phyloP scores from a whole-genome alignment of 2,329 filamentous ascomycete species.

The Helminthosporium solani region DNA sequence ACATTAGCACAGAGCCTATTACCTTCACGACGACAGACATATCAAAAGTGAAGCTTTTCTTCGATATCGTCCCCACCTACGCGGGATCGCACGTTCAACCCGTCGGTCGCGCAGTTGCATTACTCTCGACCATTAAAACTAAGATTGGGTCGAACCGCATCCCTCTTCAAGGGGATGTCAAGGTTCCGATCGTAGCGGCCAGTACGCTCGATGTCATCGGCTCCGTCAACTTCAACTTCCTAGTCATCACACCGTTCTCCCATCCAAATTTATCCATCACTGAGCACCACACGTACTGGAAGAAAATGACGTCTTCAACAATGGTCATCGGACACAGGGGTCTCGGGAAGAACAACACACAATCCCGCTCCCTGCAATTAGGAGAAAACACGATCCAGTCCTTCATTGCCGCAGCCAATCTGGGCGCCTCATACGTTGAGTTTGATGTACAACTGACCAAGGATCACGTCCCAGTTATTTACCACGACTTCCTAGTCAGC shows the following conservation, averaged over 20 bases:
- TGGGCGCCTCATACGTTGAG: conserved; percentile 74
- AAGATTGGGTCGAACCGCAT: conserved; percentile 82
- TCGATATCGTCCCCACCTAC: conserved; percentile 95
- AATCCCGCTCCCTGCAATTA: conserved; percentile 83
- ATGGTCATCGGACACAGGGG: conserved; percentile 74
- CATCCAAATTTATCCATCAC: conserved; percentile 94
- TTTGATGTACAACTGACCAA: conserved; percentile 98
- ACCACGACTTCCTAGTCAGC: conserved; percentile 96
- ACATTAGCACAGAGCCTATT: conserved; percentile 89
- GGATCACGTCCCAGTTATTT: conserved; percentile 96
- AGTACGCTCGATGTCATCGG: conserved; percentile 87
- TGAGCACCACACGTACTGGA: conserved; percentile 93
- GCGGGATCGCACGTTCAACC: conserved; percentile 77
- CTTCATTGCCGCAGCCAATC: conserved; percentile 92
- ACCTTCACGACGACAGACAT: conserved; percentile 80
- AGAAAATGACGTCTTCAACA: conserved; percentile 74
- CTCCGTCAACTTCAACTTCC: conserved; percentile 93
- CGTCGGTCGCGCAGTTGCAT: conserved; percentile 83
- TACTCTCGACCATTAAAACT: conserved; percentile 83
- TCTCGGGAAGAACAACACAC: conserved; percentile 84
- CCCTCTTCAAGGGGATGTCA: conserved; percentile 87
- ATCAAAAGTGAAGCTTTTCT: conserved; percentile 81
- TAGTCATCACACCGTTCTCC: conserved; percentile 89
- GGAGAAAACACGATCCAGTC: conserved; percentile 95
- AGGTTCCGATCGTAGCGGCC: conserved; percentile 83